phyloP scores from a whole-genome alignment of 345 rosid species.

The Salix suchowensis region DNA sequence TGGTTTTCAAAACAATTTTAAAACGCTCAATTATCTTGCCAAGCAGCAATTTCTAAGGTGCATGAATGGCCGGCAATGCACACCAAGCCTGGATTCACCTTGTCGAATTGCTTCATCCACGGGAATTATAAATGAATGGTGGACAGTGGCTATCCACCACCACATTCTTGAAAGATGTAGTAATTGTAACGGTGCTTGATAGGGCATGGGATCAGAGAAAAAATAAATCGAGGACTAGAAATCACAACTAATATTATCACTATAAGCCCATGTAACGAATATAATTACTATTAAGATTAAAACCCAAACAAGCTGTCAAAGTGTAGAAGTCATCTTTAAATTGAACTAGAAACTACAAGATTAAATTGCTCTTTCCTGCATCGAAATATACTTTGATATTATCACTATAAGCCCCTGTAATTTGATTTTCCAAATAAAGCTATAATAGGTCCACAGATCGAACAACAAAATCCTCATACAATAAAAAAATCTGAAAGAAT shows the following conservation, averaged over 20 bases:
- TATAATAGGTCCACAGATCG: not conserved
- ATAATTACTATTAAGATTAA: not conserved
- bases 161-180: too few species aligned
- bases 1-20: not conserved
- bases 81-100: too few species aligned
- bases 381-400: not conserved
- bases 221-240: too few species aligned
- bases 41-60: not conserved
- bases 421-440: not conserved
- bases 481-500: not conserved
- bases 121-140: too few species aligned
- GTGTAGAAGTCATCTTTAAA: not conserved
- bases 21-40: not conserved
- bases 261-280: too few species aligned
- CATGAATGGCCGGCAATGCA: too few species aligned
- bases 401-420: not conserved
- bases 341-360: not conserved
- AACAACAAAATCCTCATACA: not conserved
- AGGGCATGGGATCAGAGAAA: too few species aligned
- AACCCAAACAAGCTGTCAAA: not conserved
- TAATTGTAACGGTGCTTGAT: too few species aligned
- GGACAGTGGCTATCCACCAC: too few species aligned
- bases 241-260: too few species aligned
- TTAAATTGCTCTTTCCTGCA: not conserved
- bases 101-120: too few species aligned